Conservation (phyloP, 768 basidiomycete species). For the Collybia nuda region DNA sequence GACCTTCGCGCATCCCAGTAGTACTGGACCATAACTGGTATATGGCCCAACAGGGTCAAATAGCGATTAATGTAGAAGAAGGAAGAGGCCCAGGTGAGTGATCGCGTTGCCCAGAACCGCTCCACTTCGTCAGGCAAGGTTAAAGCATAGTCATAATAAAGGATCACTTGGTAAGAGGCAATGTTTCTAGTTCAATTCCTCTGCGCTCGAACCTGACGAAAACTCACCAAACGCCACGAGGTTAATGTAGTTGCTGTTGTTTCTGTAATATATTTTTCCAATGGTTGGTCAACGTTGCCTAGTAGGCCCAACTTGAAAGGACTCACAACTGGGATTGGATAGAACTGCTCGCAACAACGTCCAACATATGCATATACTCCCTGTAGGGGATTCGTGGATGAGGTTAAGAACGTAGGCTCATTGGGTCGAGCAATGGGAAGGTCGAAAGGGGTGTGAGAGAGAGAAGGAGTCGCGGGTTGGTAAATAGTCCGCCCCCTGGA, state of each 20-base stretch:
- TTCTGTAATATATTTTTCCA: not conserved
- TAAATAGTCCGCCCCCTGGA: too few species aligned
- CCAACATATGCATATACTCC: slow-evolving; percentile 2
- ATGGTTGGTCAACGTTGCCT: too few species aligned
- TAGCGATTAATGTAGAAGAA: slow-evolving; percentile 49
- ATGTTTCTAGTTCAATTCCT: not conserved
- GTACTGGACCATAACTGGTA: slow-evolving; percentile 32
- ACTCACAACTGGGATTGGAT: slow-evolving; percentile 15
- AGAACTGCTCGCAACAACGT: not conserved
- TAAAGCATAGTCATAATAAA: slow-evolving; percentile 50
- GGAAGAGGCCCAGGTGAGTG: slow-evolving; percentile 29
- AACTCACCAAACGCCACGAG: slow-evolving; percentile 14
- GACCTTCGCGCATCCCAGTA: slow-evolving; percentile 28
- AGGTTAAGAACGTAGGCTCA: not conserved
- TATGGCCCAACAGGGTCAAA: slow-evolving; percentile 34
- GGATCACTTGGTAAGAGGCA: slow-evolving; percentile 24
- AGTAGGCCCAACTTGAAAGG: too few species aligned
- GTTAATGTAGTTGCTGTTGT: slow-evolving; percentile 8
- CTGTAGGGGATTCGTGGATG: not conserved
- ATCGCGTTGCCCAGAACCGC: slow-evolving; percentile 39
- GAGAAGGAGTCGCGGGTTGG: too few species aligned
- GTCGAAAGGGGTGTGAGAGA: too few species aligned
- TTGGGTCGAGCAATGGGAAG: too few species aligned
- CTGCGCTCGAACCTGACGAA: too few species aligned
- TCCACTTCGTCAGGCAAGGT: slow-evolving; percentile 43